A percentile compares a stretch with the other conserved stretches of the same genome.
Evolutionary conservation across 805 yeast genomes (phyloP).

Genomic region (Jamesozyma lodderae): DNA sequence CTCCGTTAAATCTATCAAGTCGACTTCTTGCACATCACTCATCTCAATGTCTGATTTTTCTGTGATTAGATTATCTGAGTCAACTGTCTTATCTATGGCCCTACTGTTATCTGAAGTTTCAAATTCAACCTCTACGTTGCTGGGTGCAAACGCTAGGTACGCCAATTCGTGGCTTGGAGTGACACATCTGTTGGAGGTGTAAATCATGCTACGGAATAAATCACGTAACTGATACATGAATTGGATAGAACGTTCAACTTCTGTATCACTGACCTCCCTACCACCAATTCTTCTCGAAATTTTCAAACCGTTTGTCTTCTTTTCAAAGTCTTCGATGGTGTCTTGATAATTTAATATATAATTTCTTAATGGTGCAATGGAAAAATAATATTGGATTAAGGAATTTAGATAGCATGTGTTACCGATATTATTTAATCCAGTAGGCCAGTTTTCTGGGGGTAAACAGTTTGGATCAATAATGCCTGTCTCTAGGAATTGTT

Average conservation of each 20-base stretch:
- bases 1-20: not conserved
- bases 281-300: slow-evolving; percentile 72
- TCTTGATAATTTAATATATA: slow-evolving; percentile 49
- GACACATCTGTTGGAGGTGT: slow-evolving; percentile 52
- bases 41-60: not conserved
- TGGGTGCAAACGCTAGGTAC: slow-evolving; percentile 74
- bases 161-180: slow-evolving; percentile 80
- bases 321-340: slow-evolving; percentile 22
- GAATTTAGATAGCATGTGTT: slow-evolving; percentile 94
- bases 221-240: slow-evolving; percentile 66
- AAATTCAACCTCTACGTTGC: slow-evolving; percentile 57
- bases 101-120: slow-evolving; percentile 15
- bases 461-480: slow-evolving; percentile 48
- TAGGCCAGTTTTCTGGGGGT: slow-evolving; percentile 70
- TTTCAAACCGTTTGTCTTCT: slow-evolving; percentile 8
- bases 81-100: not conserved
- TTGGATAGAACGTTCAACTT: slow-evolving; percentile 72
- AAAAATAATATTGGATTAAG: slow-evolving; percentile 80
- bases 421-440: slow-evolving; percentile 89
- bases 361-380: slow-evolving; percentile 70
- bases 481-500: slow-evolving; percentile 52
- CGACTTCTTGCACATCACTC: not conserved
- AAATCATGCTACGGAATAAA: slow-evolving; percentile 62
- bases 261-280: slow-evolving; percentile 65
- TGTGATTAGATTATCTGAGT: not conserved